Conservation (phyloP, 2,329 filamentous ascomycete genomes). For the Pseudogymnoascus verrucosus region DNA sequence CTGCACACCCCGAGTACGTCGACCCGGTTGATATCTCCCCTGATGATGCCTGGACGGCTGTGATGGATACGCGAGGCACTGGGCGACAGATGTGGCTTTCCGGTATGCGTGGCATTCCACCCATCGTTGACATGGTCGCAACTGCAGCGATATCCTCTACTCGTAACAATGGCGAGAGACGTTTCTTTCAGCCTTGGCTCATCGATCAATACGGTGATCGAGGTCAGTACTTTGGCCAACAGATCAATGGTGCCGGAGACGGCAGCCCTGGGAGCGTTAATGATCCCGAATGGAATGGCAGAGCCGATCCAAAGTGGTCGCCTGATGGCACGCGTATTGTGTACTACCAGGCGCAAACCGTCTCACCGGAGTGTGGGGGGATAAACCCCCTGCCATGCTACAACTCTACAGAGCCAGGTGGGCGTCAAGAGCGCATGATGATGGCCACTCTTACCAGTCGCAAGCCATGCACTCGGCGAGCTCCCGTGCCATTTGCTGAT, state of each 20-base stretch:
- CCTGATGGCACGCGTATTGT: conserved; percentile 35
- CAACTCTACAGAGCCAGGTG: conserved; percentile 32
- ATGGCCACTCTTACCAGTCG: conserved; percentile 32
- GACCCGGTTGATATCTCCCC: conserved; percentile 36
- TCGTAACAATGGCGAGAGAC: conserved; percentile 37
- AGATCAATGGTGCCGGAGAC: conserved; percentile 33
- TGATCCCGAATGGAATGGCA: conserved; percentile 41
- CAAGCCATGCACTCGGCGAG: conserved; percentile 18
- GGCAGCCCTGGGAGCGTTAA: conserved; percentile 31
- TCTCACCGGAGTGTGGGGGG: conserved; percentile 36
- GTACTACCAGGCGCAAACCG: conserved; percentile 34
- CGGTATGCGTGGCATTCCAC: conserved; percentile 29
- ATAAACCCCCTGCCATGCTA: conserved; percentile 35
- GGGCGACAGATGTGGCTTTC: conserved; percentile 36
- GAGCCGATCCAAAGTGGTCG: conserved; percentile 37
- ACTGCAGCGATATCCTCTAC: conserved; percentile 27
- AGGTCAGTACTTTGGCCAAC: conserved; percentile 36
- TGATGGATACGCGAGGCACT: conserved; percentile 36
- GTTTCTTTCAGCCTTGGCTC: conserved; percentile 40
- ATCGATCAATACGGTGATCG: conserved; percentile 38
- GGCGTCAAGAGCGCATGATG: conserved; percentile 34
- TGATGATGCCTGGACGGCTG: conserved; percentile 36
- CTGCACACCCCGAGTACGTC: conserved; percentile 36
- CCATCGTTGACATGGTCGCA: conserved; percentile 25
- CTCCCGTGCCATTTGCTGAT: conserved; percentile 25